Base-by-base conservation (phyloP, 2,329 filamentous ascomycete species). In the Rhytidhysteron rufulum region DNA sequence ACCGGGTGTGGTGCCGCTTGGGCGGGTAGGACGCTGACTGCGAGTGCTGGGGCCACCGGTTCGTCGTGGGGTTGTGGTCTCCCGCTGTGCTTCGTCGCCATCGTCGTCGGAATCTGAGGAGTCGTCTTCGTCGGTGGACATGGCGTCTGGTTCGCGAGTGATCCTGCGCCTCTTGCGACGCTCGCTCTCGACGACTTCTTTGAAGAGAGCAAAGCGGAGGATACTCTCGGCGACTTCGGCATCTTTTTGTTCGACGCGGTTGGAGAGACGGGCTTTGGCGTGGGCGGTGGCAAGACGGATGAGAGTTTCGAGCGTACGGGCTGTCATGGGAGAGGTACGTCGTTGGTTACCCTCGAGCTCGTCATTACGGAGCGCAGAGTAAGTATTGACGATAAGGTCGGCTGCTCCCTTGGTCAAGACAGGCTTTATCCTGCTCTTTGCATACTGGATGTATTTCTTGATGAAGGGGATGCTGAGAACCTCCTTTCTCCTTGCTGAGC, bases 401-500 rank as follows among this genome's bases (percentile, higher is more conserved):
- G 89, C 88, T 5, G 93, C 91, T 32, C 88, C 88, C 60, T 93
- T 88, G 0, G 90, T 95, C 46, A 98, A 73, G 30, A 95, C 74
- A 0, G 93, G 93, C 77, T 89, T 94, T 58, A 95, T 79, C 60
- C 93, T 77, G 25, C 80, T 86, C 72, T 98, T 98, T 49, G 93
- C 89, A 65, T 98, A 98, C 62, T 98, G 93, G 33, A 98, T 94
- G 66, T 96, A 98, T 70, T 98, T 98, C 73, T 98, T 98, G 74
- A 98, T 89, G 69, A 98, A 98, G 0, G 90, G 87, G 45, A 98
- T 96, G 69, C 87, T 95, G 39, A 98, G 74, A 11, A 98, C 87
- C 63, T 96, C 89, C 4, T 86, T 80, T 49, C 85, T 85, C 65
- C 86, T 86, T 53, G 80, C 81, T 19, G 83, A 71, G 9, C 87